phyloP scores from a whole-genome alignment of 306 rosid genomes.

The Purshia tridentata region DNA sequence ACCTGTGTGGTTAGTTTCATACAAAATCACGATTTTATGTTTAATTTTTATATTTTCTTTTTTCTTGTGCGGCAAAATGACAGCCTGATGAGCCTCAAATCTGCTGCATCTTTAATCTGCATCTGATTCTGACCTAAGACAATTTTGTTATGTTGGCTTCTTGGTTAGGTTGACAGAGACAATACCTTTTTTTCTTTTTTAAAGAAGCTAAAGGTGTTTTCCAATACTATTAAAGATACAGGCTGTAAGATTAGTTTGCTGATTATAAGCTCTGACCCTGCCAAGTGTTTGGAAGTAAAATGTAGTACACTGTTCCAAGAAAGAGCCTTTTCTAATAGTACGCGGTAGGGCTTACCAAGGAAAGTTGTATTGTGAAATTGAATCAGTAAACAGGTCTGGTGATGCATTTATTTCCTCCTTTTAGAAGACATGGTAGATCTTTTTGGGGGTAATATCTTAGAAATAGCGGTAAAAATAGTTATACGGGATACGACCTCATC shows the following conservation, averaged over 20 bases:
- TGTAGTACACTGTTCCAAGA: too few relatives aligned
- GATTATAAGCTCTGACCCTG: not conserved
- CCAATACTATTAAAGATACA: not conserved
- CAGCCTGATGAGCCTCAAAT: not conserved
- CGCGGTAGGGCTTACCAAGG: too few relatives aligned
- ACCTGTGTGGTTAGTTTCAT: not conserved
- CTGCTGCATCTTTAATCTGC: not conserved
- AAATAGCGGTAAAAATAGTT: not conserved
- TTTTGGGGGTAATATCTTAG: not conserved
- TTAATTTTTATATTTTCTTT: not conserved
- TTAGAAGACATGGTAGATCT: not conserved
- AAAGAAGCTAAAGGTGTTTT: not conserved
- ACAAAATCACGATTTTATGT: not conserved
- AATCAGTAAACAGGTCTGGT: too few relatives aligned
- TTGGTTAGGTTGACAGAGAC: not conserved
- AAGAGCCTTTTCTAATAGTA: too few relatives aligned
- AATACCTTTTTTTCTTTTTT: not conserved
- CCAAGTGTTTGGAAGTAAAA: too few relatives aligned
- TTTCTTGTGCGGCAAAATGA: not conserved
- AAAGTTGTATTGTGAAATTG: too few relatives aligned
- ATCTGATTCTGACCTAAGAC: not conserved
- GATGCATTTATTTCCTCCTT: not conserved
- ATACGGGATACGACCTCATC: not conserved
- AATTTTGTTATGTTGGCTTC: not conserved
- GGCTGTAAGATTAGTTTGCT: not conserved